Evolutionary conservation across 2,329 filamentous ascomycete genomes (phyloP), one percentile per base, ranked within the genome.

Genomic region (Dactylellina sp.): DNA sequence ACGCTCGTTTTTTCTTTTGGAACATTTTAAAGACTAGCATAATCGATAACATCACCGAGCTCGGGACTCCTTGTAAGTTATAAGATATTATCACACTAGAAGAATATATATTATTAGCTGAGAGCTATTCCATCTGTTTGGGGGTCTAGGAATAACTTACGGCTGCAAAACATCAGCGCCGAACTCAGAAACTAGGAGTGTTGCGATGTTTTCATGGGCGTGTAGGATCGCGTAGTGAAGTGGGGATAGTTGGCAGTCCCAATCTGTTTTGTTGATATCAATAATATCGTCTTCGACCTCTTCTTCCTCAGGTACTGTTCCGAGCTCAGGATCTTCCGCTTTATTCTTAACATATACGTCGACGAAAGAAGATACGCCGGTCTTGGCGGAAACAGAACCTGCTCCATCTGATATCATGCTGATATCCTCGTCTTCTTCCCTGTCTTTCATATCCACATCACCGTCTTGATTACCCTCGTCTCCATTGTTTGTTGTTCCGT

Each of bases 181-280:
- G 78, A 91, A 95, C 75, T 89, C 83, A 72, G 82, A 78, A 0
- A 85, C 85, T 46, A 96, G 85, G 24, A 87, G 80, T 65, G 88
- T 87, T 14, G 94, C 90, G 11, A 88, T 86, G 2, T 89, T 85
- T 25, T 86, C 82, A 76, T 95, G 89, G 0, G 91, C 91, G 66
- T 87, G 86, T 0, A 91, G 80, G 72, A 96, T 92, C 5, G 92
- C 92, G 28, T 93, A 84, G 80, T 96, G 92, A 2, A 96, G 84
- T 0, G 92, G 87, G 7, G 76, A 68, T 71, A 78, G 76, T 9
- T 60, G 55, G 28, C 75, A 71, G 77, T 96, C 92, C 92, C 92
- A 96, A 0, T 91, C 87, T 18, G 91, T 79, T 0, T 90, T 86
- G 76, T 96, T 89, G 71, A 93, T 85, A 76, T 95, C 88, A 80